These are phyloP conservation scores for Cryphonectria parasitica DNA, from an alignment of 2,329 filamentous ascomycete genomes.

Conservation along the genomic window DNA sequence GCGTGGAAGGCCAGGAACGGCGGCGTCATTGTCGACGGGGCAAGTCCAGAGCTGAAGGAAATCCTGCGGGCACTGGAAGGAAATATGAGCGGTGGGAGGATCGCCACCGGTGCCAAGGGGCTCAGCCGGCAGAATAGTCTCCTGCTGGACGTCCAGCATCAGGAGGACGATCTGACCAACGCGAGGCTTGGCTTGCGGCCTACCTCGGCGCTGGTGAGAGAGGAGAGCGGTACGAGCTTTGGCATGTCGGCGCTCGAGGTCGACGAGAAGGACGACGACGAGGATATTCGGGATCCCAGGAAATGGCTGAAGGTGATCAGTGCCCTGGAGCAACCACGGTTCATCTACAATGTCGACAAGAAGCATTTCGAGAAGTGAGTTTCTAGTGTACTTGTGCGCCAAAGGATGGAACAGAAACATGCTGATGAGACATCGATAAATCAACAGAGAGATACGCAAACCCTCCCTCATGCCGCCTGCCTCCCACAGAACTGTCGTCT, in stretches of 20 bases:
- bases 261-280: constrained; percentile 58
- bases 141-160: constrained; percentile 59
- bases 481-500: constrained; percentile 80
- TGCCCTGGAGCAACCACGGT: constrained; percentile 83
- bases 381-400: neutral
- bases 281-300: constrained; percentile 68
- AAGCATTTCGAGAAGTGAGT: constrained; percentile 86
- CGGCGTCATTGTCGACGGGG: constrained; percentile 88
- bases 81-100: constrained; percentile 84
- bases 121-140: constrained; percentile 68
- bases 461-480: constrained; percentile 76
- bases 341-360: constrained; percentile 76
- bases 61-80: constrained; percentile 85
- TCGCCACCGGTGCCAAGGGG: constrained; percentile 56
- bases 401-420: neutral
- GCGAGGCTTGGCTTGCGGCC: constrained; percentile 61
- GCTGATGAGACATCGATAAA: constrained; percentile 12
- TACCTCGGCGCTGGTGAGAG: constrained; percentile 49
- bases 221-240: constrained; percentile 70
- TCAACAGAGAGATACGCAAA: constrained; percentile 59
- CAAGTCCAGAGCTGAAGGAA: constrained; percentile 72
- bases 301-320: constrained; percentile 83
- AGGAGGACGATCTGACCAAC: constrained; percentile 56
- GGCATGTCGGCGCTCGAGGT: constrained; percentile 58
- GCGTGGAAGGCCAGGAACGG: constrained; percentile 90